A percentile compares a stretch with the other conserved stretches of the same genome.
phyloP scores from a whole-genome alignment of 306 rosid species.

The Begonia loranthoides region DNA sequence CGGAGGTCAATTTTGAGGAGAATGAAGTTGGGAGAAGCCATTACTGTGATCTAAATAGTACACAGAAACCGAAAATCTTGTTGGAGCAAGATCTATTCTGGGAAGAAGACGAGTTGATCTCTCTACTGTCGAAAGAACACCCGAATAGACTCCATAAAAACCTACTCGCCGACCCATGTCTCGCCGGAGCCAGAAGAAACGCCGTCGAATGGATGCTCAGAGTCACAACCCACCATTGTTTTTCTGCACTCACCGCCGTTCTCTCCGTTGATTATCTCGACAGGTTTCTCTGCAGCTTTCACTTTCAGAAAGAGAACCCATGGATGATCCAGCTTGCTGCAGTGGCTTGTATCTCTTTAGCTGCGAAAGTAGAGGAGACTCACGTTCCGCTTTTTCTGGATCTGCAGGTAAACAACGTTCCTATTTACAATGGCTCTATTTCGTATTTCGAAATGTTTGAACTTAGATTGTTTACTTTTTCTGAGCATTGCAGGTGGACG shows the following conservation, averaged over 20 bases:
- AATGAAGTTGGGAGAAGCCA: conserved; percentile 12
- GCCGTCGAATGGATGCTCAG: conserved; percentile 63
- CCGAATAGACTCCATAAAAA: conserved; percentile 17
- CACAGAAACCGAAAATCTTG: conserved; percentile 15
- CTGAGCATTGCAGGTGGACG: conserved; percentile 47
- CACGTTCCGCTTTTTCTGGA: conserved; percentile 73
- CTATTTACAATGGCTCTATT: no score
- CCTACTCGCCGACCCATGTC: conserved; percentile 9
- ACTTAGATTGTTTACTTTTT: neutral
- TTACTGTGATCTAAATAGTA: conserved; percentile 6
- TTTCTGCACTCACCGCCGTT: conserved; percentile 60
- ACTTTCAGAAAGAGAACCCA: conserved; percentile 44
- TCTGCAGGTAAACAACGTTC: conserved; percentile 40
- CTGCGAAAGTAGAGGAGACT: conserved; percentile 91
- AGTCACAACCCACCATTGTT: conserved; percentile 47
- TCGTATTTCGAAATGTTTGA: no score
- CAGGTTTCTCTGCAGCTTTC: conserved; percentile 41
- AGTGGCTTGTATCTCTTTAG: conserved; percentile 75
- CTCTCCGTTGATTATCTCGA: conserved; percentile 75
- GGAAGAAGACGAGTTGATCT: conserved; percentile 56
- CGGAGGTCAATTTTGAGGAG: conserved; percentile 14
- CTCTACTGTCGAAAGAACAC: conserved; percentile 41
- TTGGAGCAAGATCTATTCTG: conserved; percentile 52
- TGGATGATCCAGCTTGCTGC: conserved; percentile 87
- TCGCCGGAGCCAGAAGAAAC: conserved; percentile 34